Evolutionary conservation across 805 yeast species (phyloP).

Genomic region (Zygosaccharomyces bisporus): DNA sequence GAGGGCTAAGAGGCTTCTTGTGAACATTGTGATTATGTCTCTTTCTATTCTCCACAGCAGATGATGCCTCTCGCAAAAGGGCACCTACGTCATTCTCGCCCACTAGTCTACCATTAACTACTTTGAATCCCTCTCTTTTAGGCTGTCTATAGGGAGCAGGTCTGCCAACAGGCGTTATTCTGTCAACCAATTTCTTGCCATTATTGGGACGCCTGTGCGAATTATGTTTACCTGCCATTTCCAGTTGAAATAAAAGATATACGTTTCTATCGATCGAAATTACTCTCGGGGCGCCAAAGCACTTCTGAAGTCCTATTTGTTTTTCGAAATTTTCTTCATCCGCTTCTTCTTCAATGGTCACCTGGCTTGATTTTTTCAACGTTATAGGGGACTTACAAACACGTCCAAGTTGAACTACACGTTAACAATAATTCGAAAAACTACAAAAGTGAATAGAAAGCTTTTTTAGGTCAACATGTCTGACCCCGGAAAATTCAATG

Average conservation of each 20-base stretch:
- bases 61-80: slow-evolving; percentile 20
- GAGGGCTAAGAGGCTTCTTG: neutral
- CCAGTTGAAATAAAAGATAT: neutral
- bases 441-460: neutral
- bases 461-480: slow-evolving; percentile 10
- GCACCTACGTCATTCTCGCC: slow-evolving; percentile 28
- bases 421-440: neutral
- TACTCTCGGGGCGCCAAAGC: neutral
- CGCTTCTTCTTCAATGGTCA: neutral
- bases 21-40: slow-evolving; percentile 1
- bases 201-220: slow-evolving; percentile 5
- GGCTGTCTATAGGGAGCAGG: slow-evolving; percentile 7
- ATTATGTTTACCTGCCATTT: slow-evolving; percentile 14
- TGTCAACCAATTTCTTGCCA: slow-evolving; percentile 17
- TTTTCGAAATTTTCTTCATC: neutral
- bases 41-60: slow-evolving; percentile 11
- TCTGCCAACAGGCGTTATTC: slow-evolving; percentile 14
- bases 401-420: neutral
- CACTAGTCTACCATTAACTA: slow-evolving; percentile 30
- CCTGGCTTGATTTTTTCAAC: slow-evolving; percentile 1
- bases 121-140: slow-evolving; percentile 19
- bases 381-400: slow-evolving; percentile 5
- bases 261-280: neutral
- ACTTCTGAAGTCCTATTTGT: neutral
- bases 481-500: slow-evolving; percentile 22